Evolutionary conservation across 768 basidiomycete species (phyloP).

Genomic region (Auricularia sp.): DNA sequence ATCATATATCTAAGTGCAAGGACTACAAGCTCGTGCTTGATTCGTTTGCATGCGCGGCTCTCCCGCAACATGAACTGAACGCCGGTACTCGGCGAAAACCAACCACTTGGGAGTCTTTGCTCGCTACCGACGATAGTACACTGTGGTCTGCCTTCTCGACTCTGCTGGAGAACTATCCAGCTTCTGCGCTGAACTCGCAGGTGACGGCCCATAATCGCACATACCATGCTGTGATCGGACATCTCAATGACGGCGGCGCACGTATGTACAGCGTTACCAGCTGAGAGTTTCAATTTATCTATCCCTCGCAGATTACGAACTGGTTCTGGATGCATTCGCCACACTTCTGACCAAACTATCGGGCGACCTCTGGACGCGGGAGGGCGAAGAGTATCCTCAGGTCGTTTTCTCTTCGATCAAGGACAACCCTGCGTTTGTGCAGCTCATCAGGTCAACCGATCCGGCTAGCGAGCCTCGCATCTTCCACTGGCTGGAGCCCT

Average conservation of each 20-base stretch:
- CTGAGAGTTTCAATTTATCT: slow-evolving; percentile 10
- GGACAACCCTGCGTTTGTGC: slow-evolving; percentile 53
- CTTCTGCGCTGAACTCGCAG: background rate
- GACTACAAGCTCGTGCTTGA: slow-evolving; percentile 39
- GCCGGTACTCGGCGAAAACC: background rate
- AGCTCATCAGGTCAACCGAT: slow-evolving; percentile 29
- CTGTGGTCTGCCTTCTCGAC: background rate
- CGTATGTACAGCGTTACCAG: slow-evolving; percentile 35
- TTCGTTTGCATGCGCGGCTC: slow-evolving; percentile 27
- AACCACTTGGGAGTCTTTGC: background rate
- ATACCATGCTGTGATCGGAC: slow-evolving; percentile 43
- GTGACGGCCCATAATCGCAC: slow-evolving; percentile 24
- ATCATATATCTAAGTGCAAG: slow-evolving; percentile 30
- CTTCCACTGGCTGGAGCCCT: slow-evolving; percentile 56
- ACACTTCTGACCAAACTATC: slow-evolving; percentile 50
- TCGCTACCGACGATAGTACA: background rate
- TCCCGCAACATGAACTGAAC: slow-evolving; percentile 2
- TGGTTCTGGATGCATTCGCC: slow-evolving; percentile 48
- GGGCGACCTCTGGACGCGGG: slow-evolving; percentile 54
- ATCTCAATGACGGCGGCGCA: slow-evolving; percentile 48
- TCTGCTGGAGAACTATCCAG: background rate
- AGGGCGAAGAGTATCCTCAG: slow-evolving; percentile 62
- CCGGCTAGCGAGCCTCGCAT: slow-evolving; percentile 35
- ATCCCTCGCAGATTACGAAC: slow-evolving; percentile 40
- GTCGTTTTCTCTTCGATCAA: slow-evolving; percentile 75